Base-by-base conservation (phyloP, 78 protist species). In the Speleostelium caveatum region DNA sequence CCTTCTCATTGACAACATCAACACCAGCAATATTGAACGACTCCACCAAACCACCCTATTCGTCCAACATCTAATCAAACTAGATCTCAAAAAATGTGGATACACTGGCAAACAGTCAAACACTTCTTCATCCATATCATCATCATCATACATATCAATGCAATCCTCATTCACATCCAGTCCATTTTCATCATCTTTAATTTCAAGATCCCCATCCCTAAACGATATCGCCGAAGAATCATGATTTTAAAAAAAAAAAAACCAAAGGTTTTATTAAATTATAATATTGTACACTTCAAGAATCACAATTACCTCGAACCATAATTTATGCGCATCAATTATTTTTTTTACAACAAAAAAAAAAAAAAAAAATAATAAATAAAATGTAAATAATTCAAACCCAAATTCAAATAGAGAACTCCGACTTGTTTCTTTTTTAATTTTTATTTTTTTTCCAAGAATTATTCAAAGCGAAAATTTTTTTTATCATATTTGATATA, bases 181-280 rank as follows among this genome's bases (percentile, higher is more conserved):
- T 3, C 91, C 72, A 26, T 33, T 71, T 16, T 68, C 91, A 1
- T 83, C 91, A 36, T 68, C 79, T 32, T 67, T 75, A 60, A 83
- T 83, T 21, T 83, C 91, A 4, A 21, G 91, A 22, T 83, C 91
- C 19, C 91, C 91, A 2, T 83, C 91, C 7, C n/a, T 83, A 16
- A 68, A 59, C 28, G 79, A 83, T 67, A 80, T 80, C 21, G 39
- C 19, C 16, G 89, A 80, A 68, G 89, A 80, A 61, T 56, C 2
- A 7, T 5, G n/a, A 21, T 7, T 8, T 7, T 56, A 6, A 0
- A n/a, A 56, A 56, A 56, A 16, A 26, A 62, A 62, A 62, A 33
- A 24, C 28, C 2, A 21, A 26, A 58, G 2, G 21, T 58, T 58
- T 58, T 21, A 26, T 58, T 58, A 26, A 22, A 26, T 61, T 61